phyloP scores from a whole-genome alignment of 106 monocot genomes.

The Dioscorea dumetorum region DNA sequence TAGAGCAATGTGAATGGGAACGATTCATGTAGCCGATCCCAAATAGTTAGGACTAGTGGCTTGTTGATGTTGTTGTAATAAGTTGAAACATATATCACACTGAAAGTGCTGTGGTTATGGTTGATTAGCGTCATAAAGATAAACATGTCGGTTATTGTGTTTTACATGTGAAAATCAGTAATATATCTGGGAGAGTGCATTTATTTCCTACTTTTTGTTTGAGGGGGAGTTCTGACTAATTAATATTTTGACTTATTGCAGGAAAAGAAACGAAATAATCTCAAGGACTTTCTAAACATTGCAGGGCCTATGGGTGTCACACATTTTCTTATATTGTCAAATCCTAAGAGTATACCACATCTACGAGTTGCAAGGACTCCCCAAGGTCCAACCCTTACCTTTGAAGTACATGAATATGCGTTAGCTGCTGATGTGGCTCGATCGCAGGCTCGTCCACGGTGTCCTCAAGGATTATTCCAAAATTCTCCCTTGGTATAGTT shows the following conservation, averaged over 20 bases:
- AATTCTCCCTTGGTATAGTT: conserved; percentile 69
- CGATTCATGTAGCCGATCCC: no score
- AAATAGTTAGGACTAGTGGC: no score
- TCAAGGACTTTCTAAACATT: conserved; percentile 92
- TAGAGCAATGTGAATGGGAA: no score
- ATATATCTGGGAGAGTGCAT: no score
- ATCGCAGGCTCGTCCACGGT: conserved; percentile 80
- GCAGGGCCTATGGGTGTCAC: conserved; percentile 95
- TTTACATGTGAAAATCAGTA: not conserved
- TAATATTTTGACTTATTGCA: conserved; percentile 9
- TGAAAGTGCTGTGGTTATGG: not conserved
- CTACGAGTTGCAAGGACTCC: conserved; percentile 82
- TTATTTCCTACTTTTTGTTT: no score
- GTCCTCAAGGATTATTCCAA: conserved; percentile 75
- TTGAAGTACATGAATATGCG: conserved; percentile 81
- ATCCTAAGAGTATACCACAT: conserved; percentile 65
- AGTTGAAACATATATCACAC: not conserved
- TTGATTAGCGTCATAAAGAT: no score
- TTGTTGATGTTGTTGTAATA: no score
- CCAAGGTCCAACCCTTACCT: conserved; percentile 86
- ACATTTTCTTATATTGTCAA: conserved; percentile 83
- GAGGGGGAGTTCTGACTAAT: no score
- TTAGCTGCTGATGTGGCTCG: conserved; percentile 75
- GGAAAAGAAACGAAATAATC: conserved; percentile 89
- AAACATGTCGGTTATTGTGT: not conserved